Percentiles rank a stretch among this genome's conserved stretches.
phyloP scores from a whole-genome alignment of 306 rosid species.

The Astragalus membranaceus region DNA sequence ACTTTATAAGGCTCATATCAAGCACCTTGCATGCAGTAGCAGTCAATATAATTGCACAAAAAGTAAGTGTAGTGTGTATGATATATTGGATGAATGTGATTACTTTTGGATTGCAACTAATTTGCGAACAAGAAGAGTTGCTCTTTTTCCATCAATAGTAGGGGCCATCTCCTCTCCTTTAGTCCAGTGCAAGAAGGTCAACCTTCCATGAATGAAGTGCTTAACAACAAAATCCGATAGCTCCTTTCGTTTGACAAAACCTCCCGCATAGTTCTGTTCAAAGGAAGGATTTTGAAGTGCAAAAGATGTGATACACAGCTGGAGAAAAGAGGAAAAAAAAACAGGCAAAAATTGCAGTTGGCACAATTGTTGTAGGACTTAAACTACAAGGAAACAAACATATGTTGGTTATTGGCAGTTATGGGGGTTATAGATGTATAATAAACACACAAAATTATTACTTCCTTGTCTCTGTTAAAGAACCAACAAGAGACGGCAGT shows the following conservation, averaged over 20 bases:
- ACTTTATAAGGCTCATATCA: neutral
- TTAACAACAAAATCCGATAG: constrained; percentile 41
- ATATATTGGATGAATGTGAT: constrained; percentile 17
- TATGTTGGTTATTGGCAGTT: neutral
- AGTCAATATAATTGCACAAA: constrained; percentile 15
- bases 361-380: neutral
- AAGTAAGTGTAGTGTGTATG: neutral
- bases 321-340: no score
- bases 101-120: constrained; percentile 56
- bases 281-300: neutral
- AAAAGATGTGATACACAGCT: neutral
- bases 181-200: constrained; percentile 77
- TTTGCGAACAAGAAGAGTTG: constrained; percentile 78
- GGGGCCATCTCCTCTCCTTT: constrained; percentile 91
- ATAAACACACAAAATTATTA: no score
- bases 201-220: constrained; percentile 49
- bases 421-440: no score
- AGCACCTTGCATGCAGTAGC: constrained; percentile 4
- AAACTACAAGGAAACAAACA: constrained; percentile 14
- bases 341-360: no score
- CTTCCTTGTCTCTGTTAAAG: no score
- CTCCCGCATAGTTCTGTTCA: constrained; percentile 56
- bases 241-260: constrained; percentile 48
- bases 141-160: constrained; percentile 50
- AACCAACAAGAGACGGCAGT: no score